Evolutionary conservation across 805 yeast species (phyloP), one percentile per base, ranked within the genome.

Genomic region (Candida parachauliodes): DNA sequence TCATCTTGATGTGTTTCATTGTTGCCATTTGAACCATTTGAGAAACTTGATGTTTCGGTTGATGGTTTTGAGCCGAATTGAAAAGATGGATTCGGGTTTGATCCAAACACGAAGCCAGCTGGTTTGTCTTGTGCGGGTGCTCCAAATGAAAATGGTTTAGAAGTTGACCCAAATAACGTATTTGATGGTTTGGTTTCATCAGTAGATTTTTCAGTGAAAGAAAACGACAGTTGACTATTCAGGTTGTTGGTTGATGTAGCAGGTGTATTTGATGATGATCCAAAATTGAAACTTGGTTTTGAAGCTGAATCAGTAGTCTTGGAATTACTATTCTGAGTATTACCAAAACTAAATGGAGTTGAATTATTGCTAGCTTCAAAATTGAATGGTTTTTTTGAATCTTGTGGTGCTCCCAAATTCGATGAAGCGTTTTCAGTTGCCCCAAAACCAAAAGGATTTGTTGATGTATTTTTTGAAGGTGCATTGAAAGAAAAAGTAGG

Each of bases 241-340:
- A n/a, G n/a, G n/a, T n/a, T n/a, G 17, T 30, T 37, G n/a, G 40
- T 37, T 14, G 27, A 17, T n/a, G 26, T 24, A 10, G 42, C 29
- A 12, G 28, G 6, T 4, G 32, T n/a, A n/a, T n/a, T 34, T 12
- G 33, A 9, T 32, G 35, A 34, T 9, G 37, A 32, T 6, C 60
- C 60, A 45, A 58, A 58, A 5, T 54, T 32, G 30, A 59, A 57
- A 12, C 45, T 50, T 18, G 54, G 45, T 7, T n/a, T n/a, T 12
- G 16, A 5, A 5, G 14, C 8, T 27, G 30, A 11, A 10, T 9
- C 5, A 14, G 17, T 15, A 15, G 30, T n/a, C 4, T 12, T 11
- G 9, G 6, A 12, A 16, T 5, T 16, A 12, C 5, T 18, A 5
- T 27, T 27, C 3, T 70, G 70, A 8, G 45, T 21, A 5, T 48